phyloP scores from a whole-genome alignment of 306 rosid genomes.

The Coriaria nepalensis region DNA sequence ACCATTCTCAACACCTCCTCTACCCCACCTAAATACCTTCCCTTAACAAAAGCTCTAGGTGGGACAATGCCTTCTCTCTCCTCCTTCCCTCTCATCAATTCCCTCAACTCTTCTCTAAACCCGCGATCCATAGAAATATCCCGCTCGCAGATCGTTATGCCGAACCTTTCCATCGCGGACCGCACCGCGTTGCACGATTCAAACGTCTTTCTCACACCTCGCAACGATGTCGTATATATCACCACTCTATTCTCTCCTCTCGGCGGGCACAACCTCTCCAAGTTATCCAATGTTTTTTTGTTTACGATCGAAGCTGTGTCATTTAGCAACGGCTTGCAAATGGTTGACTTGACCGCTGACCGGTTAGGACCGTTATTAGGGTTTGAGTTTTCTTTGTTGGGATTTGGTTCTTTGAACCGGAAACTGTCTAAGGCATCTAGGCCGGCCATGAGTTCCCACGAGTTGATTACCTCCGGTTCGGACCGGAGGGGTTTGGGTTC shows the following conservation, averaged over 20 bases:
- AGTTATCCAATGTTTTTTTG: conserved; percentile 19
- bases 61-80: conserved; percentile 31
- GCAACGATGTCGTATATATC: conserved; percentile 64
- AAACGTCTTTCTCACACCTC: conserved; percentile 66
- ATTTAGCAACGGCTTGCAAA: conserved; percentile 2
- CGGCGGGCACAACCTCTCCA: conserved; percentile 47
- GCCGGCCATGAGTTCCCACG: conserved; percentile 96
- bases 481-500: conserved; percentile 16
- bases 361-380: conserved; percentile 21
- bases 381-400: conserved; percentile 47
- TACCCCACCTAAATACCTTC: conserved; percentile 55
- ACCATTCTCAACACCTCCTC: conserved; percentile 47
- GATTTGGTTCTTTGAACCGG: conserved; percentile 23
- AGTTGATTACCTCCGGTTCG: conserved; percentile 62
- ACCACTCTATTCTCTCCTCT: conserved; percentile 72
- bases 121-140: conserved; percentile 84
- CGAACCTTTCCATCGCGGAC: conserved; percentile 43
- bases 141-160: conserved; percentile 54
- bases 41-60: conserved; percentile 64
- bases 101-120: conserved; percentile 47
- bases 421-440: conserved; percentile 77
- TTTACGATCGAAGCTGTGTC: background rate
- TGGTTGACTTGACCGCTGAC: background rate
- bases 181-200: conserved; percentile 67
- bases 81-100: conserved; percentile 30